Conservation (phyloP, 2,329 filamentous ascomycete species). For the Ceratocystiopsis brevicomis region DNA sequence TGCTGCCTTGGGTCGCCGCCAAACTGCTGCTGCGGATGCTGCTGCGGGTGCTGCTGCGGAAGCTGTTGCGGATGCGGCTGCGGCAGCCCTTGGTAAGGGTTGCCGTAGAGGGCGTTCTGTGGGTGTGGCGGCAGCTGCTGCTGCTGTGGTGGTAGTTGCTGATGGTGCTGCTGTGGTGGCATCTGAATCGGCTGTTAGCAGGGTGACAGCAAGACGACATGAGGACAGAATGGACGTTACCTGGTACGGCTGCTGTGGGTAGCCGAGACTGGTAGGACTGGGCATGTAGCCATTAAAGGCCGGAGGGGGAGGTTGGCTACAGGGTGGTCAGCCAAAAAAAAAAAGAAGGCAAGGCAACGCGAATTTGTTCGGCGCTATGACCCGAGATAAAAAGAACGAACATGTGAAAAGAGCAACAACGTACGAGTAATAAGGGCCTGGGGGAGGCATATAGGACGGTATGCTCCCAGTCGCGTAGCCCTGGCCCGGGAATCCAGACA, state of each 20-base stretch:
- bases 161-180: constrained; percentile 1
- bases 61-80: not conserved
- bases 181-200: not conserved
- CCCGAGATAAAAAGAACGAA: not conserved
- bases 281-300: no score
- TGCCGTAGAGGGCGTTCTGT: not conserved
- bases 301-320: no score
- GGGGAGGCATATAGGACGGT: constrained; percentile 1
- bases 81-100: not conserved
- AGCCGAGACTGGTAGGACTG: no score
- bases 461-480: constrained; percentile 4
- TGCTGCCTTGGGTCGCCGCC: not conserved
- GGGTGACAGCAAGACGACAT: no score
- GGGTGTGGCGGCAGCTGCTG: not conserved
- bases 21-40: not conserved
- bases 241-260: not conserved
- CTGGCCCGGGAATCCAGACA: constrained; percentile 4
- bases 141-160: not conserved
- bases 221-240: not conserved
- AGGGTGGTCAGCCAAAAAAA: no score
- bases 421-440: constrained; percentile 4
- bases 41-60: no score
- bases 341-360: no score
- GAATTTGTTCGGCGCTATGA: no score
- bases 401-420: constrained; percentile 2